phyloP scores from a whole-genome alignment of 306 rosid genomes.

The Cucurbita argyrosperma region DNA sequence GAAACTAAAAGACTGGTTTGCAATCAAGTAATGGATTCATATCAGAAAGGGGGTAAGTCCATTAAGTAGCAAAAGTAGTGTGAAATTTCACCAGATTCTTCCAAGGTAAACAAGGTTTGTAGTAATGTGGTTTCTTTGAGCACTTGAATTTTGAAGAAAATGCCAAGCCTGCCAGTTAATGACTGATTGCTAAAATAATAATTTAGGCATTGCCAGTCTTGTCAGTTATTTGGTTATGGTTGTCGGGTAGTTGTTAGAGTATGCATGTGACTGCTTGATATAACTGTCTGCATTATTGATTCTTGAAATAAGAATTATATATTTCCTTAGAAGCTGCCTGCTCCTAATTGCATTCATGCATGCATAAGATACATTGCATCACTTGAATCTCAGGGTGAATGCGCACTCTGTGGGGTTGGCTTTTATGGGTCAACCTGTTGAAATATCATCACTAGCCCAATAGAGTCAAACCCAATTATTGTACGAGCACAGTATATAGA shows the following conservation, averaged over 20 bases:
- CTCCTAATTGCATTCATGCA: neutral
- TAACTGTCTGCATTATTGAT: constrained; percentile 15
- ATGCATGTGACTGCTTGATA: constrained; percentile 30
- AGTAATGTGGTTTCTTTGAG: neutral
- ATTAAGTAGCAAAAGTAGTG: neutral
- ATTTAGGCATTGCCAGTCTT: constrained; percentile 10
- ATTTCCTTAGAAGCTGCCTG: neutral
- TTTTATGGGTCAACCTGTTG: neutral
- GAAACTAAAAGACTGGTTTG: neutral
- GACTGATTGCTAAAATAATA: constrained; percentile 2
- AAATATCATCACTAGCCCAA: no score
- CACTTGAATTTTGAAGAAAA: neutral
- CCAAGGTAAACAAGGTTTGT: neutral
- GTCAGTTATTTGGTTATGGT: constrained; percentile 19
- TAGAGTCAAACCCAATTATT: no score
- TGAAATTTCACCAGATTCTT: neutral
- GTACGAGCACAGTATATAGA: no score
- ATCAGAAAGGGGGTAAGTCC: neutral
- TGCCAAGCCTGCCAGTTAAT: neutral
- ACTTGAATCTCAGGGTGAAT: neutral
- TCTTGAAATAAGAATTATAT: neutral
- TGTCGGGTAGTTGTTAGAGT: constrained; percentile 23
- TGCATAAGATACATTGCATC: neutral
- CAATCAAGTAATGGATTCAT: neutral
- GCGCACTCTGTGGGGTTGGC: no score